Percentiles rank a stretch among this genome's conserved stretches.
phyloP scores from a whole-genome alignment of 176 grass and related monocot genomes.

The Aechmea fasciata region DNA sequence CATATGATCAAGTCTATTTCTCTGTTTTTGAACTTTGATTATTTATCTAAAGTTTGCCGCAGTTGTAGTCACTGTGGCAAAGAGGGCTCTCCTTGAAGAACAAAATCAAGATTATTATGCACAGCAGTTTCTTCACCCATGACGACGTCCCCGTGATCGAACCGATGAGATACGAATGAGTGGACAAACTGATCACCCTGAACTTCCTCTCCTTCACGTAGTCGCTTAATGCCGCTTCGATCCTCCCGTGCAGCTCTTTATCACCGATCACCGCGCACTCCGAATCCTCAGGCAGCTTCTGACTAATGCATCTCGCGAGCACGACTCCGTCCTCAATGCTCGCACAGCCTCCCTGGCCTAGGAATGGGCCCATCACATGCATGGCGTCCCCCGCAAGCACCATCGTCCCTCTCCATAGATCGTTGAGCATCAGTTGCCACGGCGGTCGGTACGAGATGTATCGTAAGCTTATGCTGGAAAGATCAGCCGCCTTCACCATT shows the following conservation, averaged over 20 bases:
- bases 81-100: slow-evolving; percentile 21
- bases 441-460: slow-evolving; percentile 25
- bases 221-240: slow-evolving; percentile 13
- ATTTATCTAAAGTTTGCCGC: slow-evolving; percentile 25
- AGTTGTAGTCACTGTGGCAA: slow-evolving; percentile 27
- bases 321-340: slow-evolving; percentile 37
- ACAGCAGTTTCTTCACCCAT: slow-evolving; percentile 17
- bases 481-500: slow-evolving; percentile 23
- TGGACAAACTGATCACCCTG: slow-evolving; percentile 19
- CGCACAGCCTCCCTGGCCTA: slow-evolving; percentile 40
- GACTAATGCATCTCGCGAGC: slow-evolving; percentile 14
- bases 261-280: not conserved
- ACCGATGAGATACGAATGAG: slow-evolving; percentile 21
- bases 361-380: slow-evolving; percentile 45
- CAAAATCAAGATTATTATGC: slow-evolving; percentile 4
- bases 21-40: too few relatives aligned
- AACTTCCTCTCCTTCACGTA: slow-evolving; percentile 32
- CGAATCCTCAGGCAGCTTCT: too few relatives aligned
- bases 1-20: too few relatives aligned
- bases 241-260: slow-evolving; percentile 1
- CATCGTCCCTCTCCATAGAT: slow-evolving; percentile 26
- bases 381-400: slow-evolving; percentile 48
- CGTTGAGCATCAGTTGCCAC: slow-evolving; percentile 24
- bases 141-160: not conserved
- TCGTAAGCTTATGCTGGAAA: slow-evolving; percentile 16